Conservation (phyloP, 768 basidiomycete species). For the Psilocybe subaeruginosa region DNA sequence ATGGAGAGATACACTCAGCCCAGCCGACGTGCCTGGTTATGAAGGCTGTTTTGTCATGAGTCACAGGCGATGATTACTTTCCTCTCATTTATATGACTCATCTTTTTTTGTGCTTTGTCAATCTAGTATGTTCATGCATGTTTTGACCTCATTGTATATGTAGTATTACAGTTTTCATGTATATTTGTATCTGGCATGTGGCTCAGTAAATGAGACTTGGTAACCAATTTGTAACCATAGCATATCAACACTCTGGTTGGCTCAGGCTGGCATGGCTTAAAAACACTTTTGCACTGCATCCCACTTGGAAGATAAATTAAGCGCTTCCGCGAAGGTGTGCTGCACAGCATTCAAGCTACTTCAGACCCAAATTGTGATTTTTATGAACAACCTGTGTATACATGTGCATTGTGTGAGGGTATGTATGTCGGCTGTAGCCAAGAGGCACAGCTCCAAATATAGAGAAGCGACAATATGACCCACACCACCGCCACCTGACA, state of each 20-base stretch:
- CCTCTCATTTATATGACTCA: not conserved
- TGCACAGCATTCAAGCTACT: no score
- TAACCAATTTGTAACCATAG: not conserved
- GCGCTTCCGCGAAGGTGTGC: no score
- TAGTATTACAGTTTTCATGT: conserved; percentile 1
- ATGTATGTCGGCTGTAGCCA: no score
- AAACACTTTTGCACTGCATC: no score
- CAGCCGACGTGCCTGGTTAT: conserved; percentile 65
- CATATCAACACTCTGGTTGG: not conserved
- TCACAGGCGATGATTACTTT: conserved; percentile 48
- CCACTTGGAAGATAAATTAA: no score
- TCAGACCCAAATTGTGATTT: no score
- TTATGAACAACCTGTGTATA: no score
- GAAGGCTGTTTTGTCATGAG: conserved; percentile 87
- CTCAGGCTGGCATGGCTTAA: not conserved
- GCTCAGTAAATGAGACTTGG: not conserved
- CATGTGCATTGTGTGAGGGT: no score
- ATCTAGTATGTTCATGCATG: not conserved
- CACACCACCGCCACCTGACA: conserved; percentile 6
- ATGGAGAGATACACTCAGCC: conserved; percentile 85
- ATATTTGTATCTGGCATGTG: not conserved
- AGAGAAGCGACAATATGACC: not conserved
- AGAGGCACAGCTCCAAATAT: not conserved
- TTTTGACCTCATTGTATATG: not conserved
- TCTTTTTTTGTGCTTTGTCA: not conserved